Evolutionary conservation across 2,329 filamentous ascomycete species (phyloP).

Genomic region (Chaetomium sp.): DNA sequence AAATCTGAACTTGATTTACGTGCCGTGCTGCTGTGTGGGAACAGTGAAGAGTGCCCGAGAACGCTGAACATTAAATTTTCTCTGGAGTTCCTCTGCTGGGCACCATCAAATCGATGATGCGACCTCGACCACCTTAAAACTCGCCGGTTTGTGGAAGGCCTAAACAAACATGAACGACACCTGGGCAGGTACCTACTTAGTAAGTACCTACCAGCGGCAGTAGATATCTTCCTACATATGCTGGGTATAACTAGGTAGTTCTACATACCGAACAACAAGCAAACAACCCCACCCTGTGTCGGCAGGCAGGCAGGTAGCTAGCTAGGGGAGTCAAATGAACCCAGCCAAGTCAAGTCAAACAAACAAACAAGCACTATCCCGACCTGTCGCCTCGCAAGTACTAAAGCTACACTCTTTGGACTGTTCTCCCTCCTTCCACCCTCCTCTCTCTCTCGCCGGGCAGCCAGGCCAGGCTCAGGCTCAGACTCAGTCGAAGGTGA

Average conservation of each 20-base stretch:
- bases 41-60: too few relatives aligned
- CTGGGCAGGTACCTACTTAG: not conserved
- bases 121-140: too few relatives aligned
- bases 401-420: not conserved
- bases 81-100: too few relatives aligned
- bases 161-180: not conserved
- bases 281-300: not conserved
- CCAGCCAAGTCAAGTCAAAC: not conserved
- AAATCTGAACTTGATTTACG: not conserved
- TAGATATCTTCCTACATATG: not conserved
- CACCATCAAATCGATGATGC: too few relatives aligned
- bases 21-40: not conserved
- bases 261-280: not conserved
- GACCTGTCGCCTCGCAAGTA: not conserved
- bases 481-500: slow-evolving; percentile 77
- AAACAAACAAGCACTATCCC: not conserved
- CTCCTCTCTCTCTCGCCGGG: not conserved
- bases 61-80: too few relatives aligned
- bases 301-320: too few relatives aligned
- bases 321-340: too few relatives aligned
- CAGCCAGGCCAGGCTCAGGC: not conserved
- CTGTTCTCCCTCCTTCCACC: not conserved
- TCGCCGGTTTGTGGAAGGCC: not conserved
- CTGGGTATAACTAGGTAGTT: not conserved
- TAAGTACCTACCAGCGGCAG: not conserved